Percentiles rank a stretch among this genome's conserved stretches.
Evolutionary conservation across 1,284 basidiomycete species (phyloP).

Genomic region (Tylopilus sp.): DNA sequence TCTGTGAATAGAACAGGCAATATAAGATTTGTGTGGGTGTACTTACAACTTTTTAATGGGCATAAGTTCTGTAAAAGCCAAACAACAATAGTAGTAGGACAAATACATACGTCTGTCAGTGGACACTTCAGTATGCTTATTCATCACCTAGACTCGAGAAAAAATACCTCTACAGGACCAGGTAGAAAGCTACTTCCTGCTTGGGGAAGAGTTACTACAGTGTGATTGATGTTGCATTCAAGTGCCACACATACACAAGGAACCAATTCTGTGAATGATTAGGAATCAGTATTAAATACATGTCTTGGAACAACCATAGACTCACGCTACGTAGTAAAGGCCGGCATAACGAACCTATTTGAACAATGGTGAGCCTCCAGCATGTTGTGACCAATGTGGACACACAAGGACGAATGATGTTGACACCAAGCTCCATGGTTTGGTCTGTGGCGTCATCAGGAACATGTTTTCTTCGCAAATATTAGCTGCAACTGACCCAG

Average conservation of each 20-base stretch:
- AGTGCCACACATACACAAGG: background rate
- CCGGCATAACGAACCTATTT: background rate
- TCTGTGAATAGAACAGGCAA: background rate
- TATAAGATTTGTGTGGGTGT: too few species aligned
- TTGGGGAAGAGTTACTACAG: background rate
- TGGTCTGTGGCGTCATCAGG: background rate
- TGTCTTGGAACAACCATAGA: background rate
- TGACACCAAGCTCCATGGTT: background rate
- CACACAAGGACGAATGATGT: background rate
- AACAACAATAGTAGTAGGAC: background rate
- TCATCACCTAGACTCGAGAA: background rate
- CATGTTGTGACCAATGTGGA: background rate
- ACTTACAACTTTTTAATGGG: background rate
- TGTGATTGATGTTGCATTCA: background rate
- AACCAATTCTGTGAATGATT: background rate
- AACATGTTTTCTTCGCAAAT: background rate
- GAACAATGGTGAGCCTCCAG: background rate
- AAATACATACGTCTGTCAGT: background rate
- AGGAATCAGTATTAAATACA: background rate
- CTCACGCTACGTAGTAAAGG: background rate
- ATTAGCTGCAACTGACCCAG: background rate
- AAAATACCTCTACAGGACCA: background rate
- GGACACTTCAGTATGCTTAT: background rate
- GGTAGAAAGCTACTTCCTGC: background rate
- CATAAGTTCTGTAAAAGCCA: background rate